Evolutionary conservation across 2,329 filamentous ascomycete genomes (phyloP).

Genomic region (Paecilomyces niveus): DNA sequence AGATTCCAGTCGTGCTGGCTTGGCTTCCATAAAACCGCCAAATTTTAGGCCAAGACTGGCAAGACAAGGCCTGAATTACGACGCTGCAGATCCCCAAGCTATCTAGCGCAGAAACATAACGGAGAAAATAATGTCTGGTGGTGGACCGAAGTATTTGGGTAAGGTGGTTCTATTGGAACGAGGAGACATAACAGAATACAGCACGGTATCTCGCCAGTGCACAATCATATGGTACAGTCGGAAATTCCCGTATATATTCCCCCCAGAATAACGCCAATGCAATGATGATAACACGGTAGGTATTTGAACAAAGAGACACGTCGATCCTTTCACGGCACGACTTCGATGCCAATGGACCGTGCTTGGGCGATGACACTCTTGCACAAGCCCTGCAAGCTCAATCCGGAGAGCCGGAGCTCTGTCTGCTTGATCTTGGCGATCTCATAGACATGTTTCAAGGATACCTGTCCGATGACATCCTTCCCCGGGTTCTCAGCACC

Average conservation of each 20-base stretch:
- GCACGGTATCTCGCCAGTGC: background rate
- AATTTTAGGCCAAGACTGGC: background rate
- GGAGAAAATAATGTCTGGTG: background rate
- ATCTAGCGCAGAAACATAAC: background rate
- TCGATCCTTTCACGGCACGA: conserved; percentile 49
- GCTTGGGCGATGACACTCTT: conserved; percentile 67
- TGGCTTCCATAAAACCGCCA: background rate
- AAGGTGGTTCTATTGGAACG: background rate
- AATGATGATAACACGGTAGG: background rate
- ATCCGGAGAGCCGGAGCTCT: conserved; percentile 65
- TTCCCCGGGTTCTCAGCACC: conserved; percentile 69
- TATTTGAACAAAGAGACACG: background rate
- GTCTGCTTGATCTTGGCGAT: conserved; percentile 93
- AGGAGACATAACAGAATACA: background rate
- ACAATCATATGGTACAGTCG: background rate
- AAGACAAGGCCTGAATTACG: background rate
- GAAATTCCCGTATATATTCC: background rate
- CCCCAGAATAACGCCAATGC: conserved; percentile 5
- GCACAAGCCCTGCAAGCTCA: conserved; percentile 64
- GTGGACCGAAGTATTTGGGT: background rate
- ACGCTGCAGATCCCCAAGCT: background rate
- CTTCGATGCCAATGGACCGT: conserved; percentile 66
- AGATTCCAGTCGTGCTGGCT: background rate
- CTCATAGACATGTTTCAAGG: conserved; percentile 93
- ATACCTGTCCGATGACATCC: conserved; percentile 76